Conservation (phyloP, 148 eudicot species). For the Chenopodium suecicum region DNA sequence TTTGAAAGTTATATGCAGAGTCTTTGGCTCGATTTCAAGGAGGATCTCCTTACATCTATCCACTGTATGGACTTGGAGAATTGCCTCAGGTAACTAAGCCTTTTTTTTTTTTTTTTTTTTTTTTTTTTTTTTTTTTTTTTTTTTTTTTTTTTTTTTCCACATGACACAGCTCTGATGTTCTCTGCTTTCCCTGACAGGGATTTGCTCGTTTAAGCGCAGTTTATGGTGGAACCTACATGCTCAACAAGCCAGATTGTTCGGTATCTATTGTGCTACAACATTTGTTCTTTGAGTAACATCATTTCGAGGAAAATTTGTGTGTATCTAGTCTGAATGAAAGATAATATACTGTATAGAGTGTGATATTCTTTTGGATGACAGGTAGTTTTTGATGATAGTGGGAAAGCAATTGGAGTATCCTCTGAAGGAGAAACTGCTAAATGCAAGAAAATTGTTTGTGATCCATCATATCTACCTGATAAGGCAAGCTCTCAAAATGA, state of each 20-base stretch:
- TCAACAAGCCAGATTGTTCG: conserved; percentile 74
- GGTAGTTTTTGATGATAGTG: conserved; percentile 76
- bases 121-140: not conserved
- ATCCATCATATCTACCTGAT: conserved; percentile 86
- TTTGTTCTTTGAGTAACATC: not conserved
- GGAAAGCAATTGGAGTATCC: conserved; percentile 77
- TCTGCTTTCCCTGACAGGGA: conserved; percentile 38
- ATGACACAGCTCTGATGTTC: not conserved
- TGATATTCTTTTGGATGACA: conserved; percentile 25
- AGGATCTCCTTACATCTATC: conserved; percentile 96
- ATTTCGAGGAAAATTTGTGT: too few species aligned
- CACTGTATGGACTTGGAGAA: conserved; percentile 93
- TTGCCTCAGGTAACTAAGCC: conserved; percentile 56
- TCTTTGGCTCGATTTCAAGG: conserved; percentile 86
- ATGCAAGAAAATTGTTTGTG: conserved; percentile 95
- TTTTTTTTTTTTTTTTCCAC: not conserved
- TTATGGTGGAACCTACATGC: conserved; percentile 92
- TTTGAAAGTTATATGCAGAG: conserved; percentile 64
- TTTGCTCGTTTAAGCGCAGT: conserved; percentile 91
- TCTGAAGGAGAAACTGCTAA: conserved; percentile 98
- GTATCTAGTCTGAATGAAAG: too few species aligned
- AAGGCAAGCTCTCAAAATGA: conserved; percentile 44
- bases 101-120: not conserved
- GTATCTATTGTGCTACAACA: conserved; percentile 25
- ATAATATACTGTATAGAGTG: too few species aligned